A percentile compares a stretch with the other conserved stretches of the same genome.
Evolutionary conservation across 352 stramenopile species (phyloP).

Genomic region (Stramenopiles sp.): DNA sequence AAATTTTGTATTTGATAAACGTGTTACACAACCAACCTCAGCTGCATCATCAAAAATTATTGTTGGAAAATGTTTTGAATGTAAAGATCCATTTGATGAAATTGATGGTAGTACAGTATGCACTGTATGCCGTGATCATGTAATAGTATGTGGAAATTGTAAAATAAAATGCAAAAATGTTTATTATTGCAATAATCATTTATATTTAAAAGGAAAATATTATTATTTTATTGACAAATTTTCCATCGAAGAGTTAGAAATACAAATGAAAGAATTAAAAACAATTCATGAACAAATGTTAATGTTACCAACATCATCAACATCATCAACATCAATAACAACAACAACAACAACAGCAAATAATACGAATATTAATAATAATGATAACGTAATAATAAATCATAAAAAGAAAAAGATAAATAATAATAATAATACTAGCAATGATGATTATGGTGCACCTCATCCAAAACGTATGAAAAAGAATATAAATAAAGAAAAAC

Average conservation of each 20-base stretch:
- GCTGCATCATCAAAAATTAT: constrained; percentile 30
- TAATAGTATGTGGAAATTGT: constrained; percentile 41
- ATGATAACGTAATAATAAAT: too few relatives aligned
- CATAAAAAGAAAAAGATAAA: background rate
- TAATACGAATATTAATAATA: background rate
- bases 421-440: background rate
- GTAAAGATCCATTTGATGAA: constrained; percentile 33
- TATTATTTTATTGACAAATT: constrained; percentile 1
- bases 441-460: background rate
- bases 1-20: constrained; percentile 47
- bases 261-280: background rate
- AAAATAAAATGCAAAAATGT: background rate
- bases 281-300: background rate
- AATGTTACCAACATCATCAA: background rate
- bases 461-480: background rate
- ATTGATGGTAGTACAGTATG: constrained; percentile 37
- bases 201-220: background rate
- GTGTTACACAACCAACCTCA: constrained; percentile 20
- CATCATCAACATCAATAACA: background rate
- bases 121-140: constrained; percentile 46
- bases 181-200: constrained; percentile 1
- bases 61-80: constrained; percentile 38
- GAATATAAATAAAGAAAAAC: background rate
- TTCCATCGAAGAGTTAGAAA: background rate
- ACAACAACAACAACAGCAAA: background rate